A percentile compares a stretch with the other conserved stretches of the same genome.
Conservation (phyloP, 352 stramenopile species). For the Pythium monospermum region DNA sequence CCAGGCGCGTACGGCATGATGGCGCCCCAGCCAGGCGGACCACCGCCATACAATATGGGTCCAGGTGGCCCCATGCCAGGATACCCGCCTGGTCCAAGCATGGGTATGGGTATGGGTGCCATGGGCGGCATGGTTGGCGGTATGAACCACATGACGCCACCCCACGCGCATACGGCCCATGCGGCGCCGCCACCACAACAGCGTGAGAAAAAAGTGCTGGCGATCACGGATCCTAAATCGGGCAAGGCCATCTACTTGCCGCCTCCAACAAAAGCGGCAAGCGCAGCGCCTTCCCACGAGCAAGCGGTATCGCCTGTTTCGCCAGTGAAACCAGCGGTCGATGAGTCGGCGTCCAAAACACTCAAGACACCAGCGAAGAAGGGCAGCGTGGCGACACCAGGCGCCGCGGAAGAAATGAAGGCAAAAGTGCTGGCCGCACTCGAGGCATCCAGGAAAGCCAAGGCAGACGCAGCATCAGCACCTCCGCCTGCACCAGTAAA, state of each 20-base stretch:
- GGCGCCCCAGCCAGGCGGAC: conserved; percentile 3
- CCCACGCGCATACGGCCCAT: conserved; percentile 12
- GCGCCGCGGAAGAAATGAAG: conserved; percentile 18
- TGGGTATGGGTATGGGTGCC: conserved; percentile 18
- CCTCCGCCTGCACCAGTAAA: not conserved
- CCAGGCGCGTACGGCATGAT: conserved; percentile 17
- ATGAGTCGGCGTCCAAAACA: conserved; percentile 2
- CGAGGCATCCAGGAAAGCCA: not conserved
- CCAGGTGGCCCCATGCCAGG: conserved; percentile 10
- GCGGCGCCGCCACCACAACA: conserved; percentile 14
- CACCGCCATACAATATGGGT: conserved; percentile 21
- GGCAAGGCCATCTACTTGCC: conserved; percentile 12
- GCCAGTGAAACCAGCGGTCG: not conserved
- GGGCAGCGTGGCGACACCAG: not conserved
- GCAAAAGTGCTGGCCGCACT: conserved; percentile 17
- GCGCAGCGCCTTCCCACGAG: conserved; percentile 6
- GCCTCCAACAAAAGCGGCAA: not conserved
- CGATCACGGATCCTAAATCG: conserved; percentile 29
- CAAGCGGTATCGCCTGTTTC: conserved; percentile 2
- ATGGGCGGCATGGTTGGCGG: too few relatives aligned
- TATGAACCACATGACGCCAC: conserved; percentile 23
- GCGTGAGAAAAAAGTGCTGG: conserved; percentile 32
- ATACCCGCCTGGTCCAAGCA: conserved; percentile 2
- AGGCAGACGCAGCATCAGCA: not conserved
- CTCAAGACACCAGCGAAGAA: conserved; percentile 17